Base-by-base conservation (phyloP, 306 rosid species). In the Quercus alba region DNA sequence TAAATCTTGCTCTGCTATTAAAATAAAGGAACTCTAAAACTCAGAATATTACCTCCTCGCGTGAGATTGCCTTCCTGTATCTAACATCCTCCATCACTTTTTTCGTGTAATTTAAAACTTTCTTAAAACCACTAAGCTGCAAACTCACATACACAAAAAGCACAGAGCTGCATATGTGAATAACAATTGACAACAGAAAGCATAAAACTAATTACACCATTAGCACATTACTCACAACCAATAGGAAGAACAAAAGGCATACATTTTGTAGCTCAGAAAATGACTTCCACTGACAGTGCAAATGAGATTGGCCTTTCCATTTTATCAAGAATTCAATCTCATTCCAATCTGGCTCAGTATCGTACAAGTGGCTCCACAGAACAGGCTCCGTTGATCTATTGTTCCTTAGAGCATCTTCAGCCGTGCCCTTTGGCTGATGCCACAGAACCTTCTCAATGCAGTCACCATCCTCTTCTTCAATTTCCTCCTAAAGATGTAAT, bases 231-330 rank as follows among this genome's bases (percentile, higher is more conserved):
- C 8, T 63, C 81, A 77, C 8, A 84, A 79, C 21, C 82, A 80
- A 70, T 54, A 75, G 68, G 9, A 76, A 81, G 73, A 76, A 56
- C 26, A 54, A 72, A 69, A 79, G 77, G 46, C 91, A 82, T 93
- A 96, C 99, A 72, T 89, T 86, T 85, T 96, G 99, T 76, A 96
- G 90, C 91, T 96, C 99, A n/a, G 90, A 85, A 73, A 93, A 89
- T 64, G 97, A 85, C 84, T 91, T 96, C 99, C 99, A 96, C 61
- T 91, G 97, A 83, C 99, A 96, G 77, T 96, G 99, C 88, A 96
- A 86, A 91, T 96, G 99, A 44, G 99, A 96, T 61, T 90, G 98
- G 85, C 99, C 98, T 87, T 96, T 96, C 99, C 99, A 96, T 89
- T 96, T 96, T 79, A 96, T 96, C 79, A 91, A 82, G 81, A 93